Evolutionary conservation across 306 rosid genomes (phyloP).

Genomic region (Casuarina cunninghamiana): DNA sequence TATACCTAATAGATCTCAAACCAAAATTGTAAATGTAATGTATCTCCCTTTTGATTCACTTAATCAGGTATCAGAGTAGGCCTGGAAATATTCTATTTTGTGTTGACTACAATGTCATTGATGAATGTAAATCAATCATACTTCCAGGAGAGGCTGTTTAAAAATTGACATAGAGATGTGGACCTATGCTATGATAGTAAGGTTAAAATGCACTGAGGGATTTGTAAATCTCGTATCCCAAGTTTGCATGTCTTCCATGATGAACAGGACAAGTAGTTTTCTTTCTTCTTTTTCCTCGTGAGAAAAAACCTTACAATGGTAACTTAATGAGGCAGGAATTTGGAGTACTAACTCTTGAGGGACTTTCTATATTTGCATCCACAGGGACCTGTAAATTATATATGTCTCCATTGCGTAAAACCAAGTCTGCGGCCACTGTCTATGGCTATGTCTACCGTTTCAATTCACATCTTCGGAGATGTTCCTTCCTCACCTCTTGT

Average conservation of each 20-base stretch:
- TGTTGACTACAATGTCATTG: neutral
- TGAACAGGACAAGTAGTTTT: neutral
- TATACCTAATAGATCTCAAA: neutral
- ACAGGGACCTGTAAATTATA: constrained; percentile 82
- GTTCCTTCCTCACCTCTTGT: constrained; percentile 91
- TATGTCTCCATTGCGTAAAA: constrained; percentile 66
- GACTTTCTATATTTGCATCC: constrained; percentile 17
- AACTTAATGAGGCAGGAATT: neutral
- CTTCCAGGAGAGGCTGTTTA: neutral
- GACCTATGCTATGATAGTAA: neutral
- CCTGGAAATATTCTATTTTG: neutral
- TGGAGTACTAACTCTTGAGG: constrained; percentile 2
- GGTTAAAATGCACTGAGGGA: neutral
- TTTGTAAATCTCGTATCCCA: neutral
- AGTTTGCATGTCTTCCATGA: neutral
- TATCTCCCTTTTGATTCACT: neutral
- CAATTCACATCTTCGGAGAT: constrained; percentile 86
- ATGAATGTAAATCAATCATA: neutral
- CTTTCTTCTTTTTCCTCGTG: neutral
- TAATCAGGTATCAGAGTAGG: neutral
- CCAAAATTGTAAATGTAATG: neutral
- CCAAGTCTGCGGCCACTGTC: constrained; percentile 86
- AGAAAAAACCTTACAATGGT: neutral
- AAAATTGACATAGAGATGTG: constrained; percentile 1
- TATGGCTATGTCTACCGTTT: constrained; percentile 78